Percentiles rank a stretch among this genome's conserved stretches.
phyloP scores from a whole-genome alignment of 2,329 filamentous ascomycete species.

The Coniochaeta sp. region DNA sequence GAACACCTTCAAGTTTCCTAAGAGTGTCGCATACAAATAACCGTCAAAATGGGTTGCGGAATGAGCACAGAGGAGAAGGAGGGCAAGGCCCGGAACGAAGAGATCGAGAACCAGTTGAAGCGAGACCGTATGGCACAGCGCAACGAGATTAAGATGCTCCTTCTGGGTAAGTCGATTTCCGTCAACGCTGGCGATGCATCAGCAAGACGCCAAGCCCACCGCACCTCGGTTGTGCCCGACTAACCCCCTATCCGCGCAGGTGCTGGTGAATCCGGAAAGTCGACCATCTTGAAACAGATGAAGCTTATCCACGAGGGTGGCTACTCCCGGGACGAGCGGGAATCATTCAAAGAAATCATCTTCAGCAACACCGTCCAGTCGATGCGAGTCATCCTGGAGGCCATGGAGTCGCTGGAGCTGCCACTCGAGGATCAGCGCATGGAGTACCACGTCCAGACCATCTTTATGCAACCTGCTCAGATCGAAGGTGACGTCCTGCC shows the following conservation, averaged over 20 bases:
- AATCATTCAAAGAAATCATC: conserved; percentile 66
- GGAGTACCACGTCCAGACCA: conserved; percentile 96
- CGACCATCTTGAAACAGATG: conserved; percentile 93
- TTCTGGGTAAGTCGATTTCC: conserved; percentile 66
- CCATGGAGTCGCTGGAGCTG: conserved; percentile 64
- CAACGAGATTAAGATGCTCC: conserved; percentile 99
- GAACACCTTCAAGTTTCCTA: neutral
- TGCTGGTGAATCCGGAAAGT: conserved; percentile 97
- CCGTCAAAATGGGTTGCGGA: conserved; percentile 92
- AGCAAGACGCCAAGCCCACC: neutral
- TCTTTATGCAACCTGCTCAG: conserved; percentile 97
- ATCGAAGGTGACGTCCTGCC: conserved; percentile 92
- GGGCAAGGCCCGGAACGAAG: conserved; percentile 99
- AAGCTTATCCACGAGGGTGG: conserved; percentile 99
- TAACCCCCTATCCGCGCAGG: conserved; percentile 39
- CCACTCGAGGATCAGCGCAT: conserved; percentile 86
- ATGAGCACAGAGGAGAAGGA: conserved; percentile 99
- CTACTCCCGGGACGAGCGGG: conserved; percentile 83
- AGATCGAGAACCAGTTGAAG: conserved; percentile 99
- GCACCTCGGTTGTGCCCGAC: neutral
- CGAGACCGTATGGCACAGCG: conserved; percentile 97
- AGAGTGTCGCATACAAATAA: conserved; percentile 5
- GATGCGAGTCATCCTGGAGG: conserved; percentile 63
- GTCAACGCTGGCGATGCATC: neutral
- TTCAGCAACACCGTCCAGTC: conserved; percentile 65